Evolutionary conservation across 192 early-diverging fungal species (phyloP).

Genomic region (Lunasporangiospora selenospora): DNA sequence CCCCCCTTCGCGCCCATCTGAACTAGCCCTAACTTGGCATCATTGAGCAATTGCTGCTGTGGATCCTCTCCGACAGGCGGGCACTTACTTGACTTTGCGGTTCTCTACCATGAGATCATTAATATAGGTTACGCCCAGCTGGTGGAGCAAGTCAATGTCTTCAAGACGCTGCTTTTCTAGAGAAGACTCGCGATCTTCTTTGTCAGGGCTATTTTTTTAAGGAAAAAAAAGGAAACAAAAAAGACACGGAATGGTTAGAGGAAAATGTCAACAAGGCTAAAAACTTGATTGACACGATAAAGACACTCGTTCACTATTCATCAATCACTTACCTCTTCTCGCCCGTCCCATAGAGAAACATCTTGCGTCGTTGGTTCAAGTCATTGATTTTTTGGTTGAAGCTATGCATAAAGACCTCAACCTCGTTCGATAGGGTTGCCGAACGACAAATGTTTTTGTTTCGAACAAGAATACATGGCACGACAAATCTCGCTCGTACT

Average conservation of each 20-base stretch:
- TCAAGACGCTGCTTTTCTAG: constrained; percentile 40
- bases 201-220: constrained; percentile 19
- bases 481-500: constrained; percentile 45
- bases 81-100: constrained; percentile 50
- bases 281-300: no score
- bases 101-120: constrained; percentile 51
- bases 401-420: constrained; percentile 44
- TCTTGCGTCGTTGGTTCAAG: constrained; percentile 43
- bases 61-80: no score
- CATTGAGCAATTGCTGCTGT: no score
- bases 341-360: constrained; percentile 43
- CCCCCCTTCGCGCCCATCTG: no score
- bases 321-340: constrained; percentile 37
- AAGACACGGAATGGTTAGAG: no score
- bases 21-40: no score
- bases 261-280: no score
- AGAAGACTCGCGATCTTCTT: constrained; percentile 45
- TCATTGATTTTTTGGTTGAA: constrained; percentile 46
- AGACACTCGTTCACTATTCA: no score
- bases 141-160: constrained; percentile 43
- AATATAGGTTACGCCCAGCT: constrained; percentile 44
- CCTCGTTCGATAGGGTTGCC: constrained; percentile 46
- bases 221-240: background rate
- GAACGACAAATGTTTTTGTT: constrained; percentile 47
- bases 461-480: constrained; percentile 43